These are phyloP conservation scores for Durotheca rogersii DNA, from an alignment of 495 filamentous ascomycete genomes.

Conservation along the genomic window DNA sequence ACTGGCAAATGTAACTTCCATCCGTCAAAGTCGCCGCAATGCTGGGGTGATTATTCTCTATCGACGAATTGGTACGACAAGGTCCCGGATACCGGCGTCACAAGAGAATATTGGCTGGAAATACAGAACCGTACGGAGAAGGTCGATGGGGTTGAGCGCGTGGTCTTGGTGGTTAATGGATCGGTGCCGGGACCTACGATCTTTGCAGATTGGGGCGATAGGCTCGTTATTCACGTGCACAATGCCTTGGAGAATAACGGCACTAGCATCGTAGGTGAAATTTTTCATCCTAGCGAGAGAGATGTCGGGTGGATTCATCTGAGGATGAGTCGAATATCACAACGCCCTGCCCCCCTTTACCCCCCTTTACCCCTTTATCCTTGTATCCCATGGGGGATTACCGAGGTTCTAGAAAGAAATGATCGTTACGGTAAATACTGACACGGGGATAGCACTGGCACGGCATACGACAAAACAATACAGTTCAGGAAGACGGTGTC, in stretches of 20 bases:
- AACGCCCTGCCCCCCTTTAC: no score
- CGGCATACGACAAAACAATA: slow-evolving; percentile 63
- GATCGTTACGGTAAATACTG: no score
- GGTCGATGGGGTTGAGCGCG: slow-evolving; percentile 48
- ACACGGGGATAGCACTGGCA: no score
- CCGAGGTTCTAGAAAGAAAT: no score
- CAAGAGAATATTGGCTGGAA: slow-evolving; percentile 45
- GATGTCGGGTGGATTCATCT: no score
- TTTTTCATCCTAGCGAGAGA: neutral
- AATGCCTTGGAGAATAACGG: slow-evolving; percentile 14
- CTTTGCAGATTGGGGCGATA: slow-evolving; percentile 47
- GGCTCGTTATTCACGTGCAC: slow-evolving; percentile 28
- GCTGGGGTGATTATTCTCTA: slow-evolving; percentile 34
- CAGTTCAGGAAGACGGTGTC: slow-evolving; percentile 63
- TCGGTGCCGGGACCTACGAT: slow-evolving; percentile 45
- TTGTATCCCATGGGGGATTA: no score
- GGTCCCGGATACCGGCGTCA: slow-evolving; percentile 42
- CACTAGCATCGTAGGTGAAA: slow-evolving; percentile 29
- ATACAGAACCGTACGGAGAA: slow-evolving; percentile 44
- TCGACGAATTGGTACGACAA: slow-evolving; percentile 35
- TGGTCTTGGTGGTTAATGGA: slow-evolving; percentile 45
- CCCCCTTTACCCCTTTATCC: no score
- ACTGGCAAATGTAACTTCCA: slow-evolving; percentile 27
- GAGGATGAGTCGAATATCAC: no score
- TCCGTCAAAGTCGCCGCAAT: slow-evolving; percentile 18